Conservation (phyloP, 208 protist species). For the Novymonas esmeraldas region DNA sequence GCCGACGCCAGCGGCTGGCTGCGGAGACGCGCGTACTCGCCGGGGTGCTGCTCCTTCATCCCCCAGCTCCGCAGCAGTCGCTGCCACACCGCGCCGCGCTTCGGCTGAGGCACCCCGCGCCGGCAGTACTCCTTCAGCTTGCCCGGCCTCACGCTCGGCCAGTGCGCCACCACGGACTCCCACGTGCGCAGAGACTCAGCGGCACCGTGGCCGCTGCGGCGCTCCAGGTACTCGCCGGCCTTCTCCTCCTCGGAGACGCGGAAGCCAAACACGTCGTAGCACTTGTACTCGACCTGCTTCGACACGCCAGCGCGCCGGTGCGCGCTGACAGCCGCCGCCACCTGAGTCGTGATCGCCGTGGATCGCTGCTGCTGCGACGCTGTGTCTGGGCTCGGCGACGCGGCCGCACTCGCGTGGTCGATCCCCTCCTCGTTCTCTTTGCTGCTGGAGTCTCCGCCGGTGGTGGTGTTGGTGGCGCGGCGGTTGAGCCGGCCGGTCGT, state of each 20-base stretch:
- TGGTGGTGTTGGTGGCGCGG: background rate
- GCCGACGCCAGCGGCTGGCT: conserved; percentile 28
- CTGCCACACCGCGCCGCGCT: conserved; percentile 70
- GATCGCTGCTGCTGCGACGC: background rate
- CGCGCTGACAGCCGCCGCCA: background rate
- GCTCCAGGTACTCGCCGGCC: conserved; percentile 51
- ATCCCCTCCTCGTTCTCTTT: conserved; percentile 2
- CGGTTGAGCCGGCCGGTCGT: conserved; percentile 42
- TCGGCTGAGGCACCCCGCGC: conserved; percentile 67
- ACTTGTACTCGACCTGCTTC: conserved; percentile 10
- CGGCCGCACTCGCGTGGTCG: background rate
- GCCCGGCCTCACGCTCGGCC: conserved; percentile 24
- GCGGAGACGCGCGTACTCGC: conserved; percentile 38
- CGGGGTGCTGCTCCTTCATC: conserved; percentile 16
- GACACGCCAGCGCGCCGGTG: background rate
- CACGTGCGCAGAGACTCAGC: conserved; percentile 28
- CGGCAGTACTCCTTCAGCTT: conserved; percentile 70
- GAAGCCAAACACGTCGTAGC: conserved; percentile 79
- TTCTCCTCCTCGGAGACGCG: conserved; percentile 69
- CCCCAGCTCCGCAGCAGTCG: conserved; percentile 51
- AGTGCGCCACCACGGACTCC: conserved; percentile 36
- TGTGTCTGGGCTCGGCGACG: background rate
- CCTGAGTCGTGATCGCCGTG: background rate
- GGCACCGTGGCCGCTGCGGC: conserved; percentile 15
- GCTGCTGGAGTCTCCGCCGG: background rate